These are phyloP conservation scores for Lactarius tabidus DNA, from an alignment of 768 basidiomycete species.

Conservation along the genomic window DNA sequence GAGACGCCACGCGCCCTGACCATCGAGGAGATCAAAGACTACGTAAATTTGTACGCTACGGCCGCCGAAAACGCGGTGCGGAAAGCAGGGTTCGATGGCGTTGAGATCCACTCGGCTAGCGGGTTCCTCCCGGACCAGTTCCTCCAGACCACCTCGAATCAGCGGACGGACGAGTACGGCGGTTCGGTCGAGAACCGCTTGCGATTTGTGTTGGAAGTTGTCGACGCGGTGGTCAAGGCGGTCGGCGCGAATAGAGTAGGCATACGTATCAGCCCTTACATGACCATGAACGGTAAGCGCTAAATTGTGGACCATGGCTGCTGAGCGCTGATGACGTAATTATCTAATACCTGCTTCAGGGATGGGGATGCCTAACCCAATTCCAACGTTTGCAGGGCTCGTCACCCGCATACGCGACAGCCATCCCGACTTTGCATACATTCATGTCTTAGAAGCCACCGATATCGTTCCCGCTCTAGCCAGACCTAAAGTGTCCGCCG, in stretches of 20 bases:
- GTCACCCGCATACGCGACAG: constrained; percentile 27
- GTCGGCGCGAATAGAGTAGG: constrained; percentile 37
- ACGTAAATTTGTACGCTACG: constrained; percentile 45
- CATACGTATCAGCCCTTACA: constrained; percentile 35
- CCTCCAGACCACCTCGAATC: constrained; percentile 35
- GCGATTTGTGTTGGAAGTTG: constrained; percentile 38
- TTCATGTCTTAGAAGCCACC: constrained; percentile 34
- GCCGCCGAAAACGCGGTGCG: constrained; percentile 28
- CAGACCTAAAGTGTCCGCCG: neutral
- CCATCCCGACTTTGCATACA: constrained; percentile 23
- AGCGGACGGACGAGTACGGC: constrained; percentile 44
- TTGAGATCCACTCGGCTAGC: constrained; percentile 32
- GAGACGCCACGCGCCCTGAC: constrained; percentile 43
- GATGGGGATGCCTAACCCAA: constrained; percentile 26
- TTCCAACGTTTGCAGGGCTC: constrained; percentile 31
- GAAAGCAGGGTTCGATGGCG: constrained; percentile 32
- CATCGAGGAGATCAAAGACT: constrained; percentile 46
- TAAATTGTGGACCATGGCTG: too few relatives aligned
- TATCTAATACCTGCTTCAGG: neutral
- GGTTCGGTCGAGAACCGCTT: constrained; percentile 44
- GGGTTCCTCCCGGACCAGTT: constrained; percentile 38
- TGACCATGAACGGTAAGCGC: constrained; percentile 2
- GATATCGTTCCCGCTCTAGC: too few relatives aligned
- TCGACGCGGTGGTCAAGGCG: constrained; percentile 35
- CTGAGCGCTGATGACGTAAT: too few relatives aligned